Percentiles rank a stretch among this genome's conserved stretches.
Evolutionary conservation across 345 rosid species (phyloP).

Genomic region (Draba incana): DNA sequence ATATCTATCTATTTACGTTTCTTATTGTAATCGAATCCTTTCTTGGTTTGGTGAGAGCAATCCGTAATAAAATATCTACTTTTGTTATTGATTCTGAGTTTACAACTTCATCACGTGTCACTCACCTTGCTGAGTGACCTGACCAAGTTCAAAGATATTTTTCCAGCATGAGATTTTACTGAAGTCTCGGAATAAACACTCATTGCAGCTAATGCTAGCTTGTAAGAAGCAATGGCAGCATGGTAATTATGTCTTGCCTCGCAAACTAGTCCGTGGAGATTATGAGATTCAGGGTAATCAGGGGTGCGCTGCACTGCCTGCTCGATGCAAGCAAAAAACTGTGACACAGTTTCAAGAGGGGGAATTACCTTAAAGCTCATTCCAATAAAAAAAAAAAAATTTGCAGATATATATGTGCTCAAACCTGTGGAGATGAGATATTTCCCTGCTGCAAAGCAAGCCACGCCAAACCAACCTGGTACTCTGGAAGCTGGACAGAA

Average conservation of each 20-base stretch:
- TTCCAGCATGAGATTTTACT: constrained; percentile 53
- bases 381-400: background rate
- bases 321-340: constrained; percentile 86
- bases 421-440: constrained; percentile 85
- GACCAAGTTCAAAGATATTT: constrained; percentile 75
- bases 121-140: constrained; percentile 75
- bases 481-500: constrained; percentile 80
- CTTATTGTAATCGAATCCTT: too few relatives aligned
- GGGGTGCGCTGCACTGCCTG: constrained; percentile 93
- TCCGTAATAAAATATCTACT: too few relatives aligned
- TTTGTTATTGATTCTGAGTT: too few relatives aligned
- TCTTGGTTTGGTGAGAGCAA: too few relatives aligned
- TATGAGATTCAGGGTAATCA: constrained; percentile 79
- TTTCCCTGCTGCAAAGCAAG: constrained; percentile 71
- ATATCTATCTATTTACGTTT: too few relatives aligned
- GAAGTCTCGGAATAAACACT: constrained; percentile 43
- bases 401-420: background rate
- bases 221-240: constrained; percentile 68
- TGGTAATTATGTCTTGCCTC: constrained; percentile 75
- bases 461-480: constrained; percentile 86
- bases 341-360: constrained; percentile 36
- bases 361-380: background rate
- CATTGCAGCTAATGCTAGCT: constrained; percentile 61
- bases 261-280: constrained; percentile 77
- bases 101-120: too few relatives aligned